Evolutionary conservation across 2,329 filamentous ascomycete genomes (phyloP), one percentile per base, ranked within the genome.

Genomic region (Fusarium tanahbumbuense): DNA sequence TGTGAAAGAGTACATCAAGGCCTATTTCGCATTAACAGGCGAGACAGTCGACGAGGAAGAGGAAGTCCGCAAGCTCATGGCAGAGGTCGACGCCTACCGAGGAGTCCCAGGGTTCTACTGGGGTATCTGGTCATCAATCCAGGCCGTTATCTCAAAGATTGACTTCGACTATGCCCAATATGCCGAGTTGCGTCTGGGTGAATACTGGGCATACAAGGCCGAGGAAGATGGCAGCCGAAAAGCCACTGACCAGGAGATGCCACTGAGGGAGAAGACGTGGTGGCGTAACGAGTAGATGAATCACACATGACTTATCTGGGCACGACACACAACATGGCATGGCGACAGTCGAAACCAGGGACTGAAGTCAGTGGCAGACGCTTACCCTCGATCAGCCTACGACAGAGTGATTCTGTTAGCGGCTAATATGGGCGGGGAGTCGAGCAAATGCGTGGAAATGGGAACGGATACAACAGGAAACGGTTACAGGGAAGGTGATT

Each of bases 141-240:
- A 99, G 83, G 92, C 94, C 4, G 92, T 89, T 57, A 98, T 99
- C 71, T 97, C 93, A 13, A 89, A 95, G 70, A 99, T 99, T 75
- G 93, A 98, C 78, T 99, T 99, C 77, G 94, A 99, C 81, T 99
- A 99, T 78, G 93, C 93, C 45, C 89, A 87, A 11, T 99, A 98
- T 78, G 95, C 96, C 13, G 93, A 98, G 79, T 81, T 91, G 18
- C 87, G 96, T 58, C 84, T 99, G 8, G 91, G 92, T 53, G 96
- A 98, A 82, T 98, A 98, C 81, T 97, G 91, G 87, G 93, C 91
- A 6, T 98, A 93, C 93, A 93, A 94, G 77, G 89, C 86, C 47
- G 92, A 95, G 78, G 81, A 83, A 23, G 87, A 91, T 60, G 92
- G 91, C 10, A 88, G 84, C 65, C 86, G 92, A 48, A 75, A 73